These are phyloP conservation scores for Plantago rigida DNA, from an alignment of 305 asterid genomes.

Conservation along the genomic window DNA sequence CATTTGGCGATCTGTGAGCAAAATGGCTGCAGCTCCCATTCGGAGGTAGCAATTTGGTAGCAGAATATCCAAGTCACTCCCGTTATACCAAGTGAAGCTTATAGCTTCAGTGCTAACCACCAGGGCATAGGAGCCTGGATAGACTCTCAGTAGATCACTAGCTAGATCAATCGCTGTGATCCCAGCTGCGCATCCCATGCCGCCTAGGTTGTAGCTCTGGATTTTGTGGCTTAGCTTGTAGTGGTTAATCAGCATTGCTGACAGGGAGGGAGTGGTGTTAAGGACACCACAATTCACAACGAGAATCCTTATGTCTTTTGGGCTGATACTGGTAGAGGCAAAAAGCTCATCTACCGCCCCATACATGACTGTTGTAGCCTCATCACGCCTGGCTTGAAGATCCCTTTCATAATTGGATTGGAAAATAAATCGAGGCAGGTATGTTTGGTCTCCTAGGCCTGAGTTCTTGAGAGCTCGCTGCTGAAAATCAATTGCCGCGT, in stretches of 20 bases:
- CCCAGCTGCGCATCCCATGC: conserved; percentile 68
- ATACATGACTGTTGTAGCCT: conserved; percentile 41
- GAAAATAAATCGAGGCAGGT: conserved; percentile 47
- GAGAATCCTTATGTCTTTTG: conserved; percentile 42
- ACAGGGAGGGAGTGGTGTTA: conserved; percentile 63
- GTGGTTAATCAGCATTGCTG: conserved; percentile 60
- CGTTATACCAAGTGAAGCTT: conserved; percentile 51
- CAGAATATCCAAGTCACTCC: conserved; percentile 49
- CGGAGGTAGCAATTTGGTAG: conserved; percentile 60
- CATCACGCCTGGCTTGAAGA: conserved; percentile 38
- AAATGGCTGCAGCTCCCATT: conserved; percentile 53
- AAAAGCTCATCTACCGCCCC: conserved; percentile 52
- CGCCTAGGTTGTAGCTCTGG: conserved; percentile 59
- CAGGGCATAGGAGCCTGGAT: conserved; percentile 48
- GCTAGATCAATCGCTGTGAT: conserved; percentile 51
- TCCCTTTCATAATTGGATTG: conserved; percentile 30
- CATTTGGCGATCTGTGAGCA: conserved; percentile 44
- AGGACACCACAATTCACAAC: conserved; percentile 54
- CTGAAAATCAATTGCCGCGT: conserved; percentile 40
- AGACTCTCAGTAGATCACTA: conserved; percentile 44
- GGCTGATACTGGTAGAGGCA: conserved; percentile 33
- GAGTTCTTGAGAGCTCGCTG: conserved; percentile 47
- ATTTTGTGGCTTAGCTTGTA: conserved; percentile 42
- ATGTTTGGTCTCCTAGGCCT: conserved; percentile 55
- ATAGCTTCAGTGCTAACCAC: conserved; percentile 53